Percentiles rank a stretch among this genome's conserved stretches.
Conservation (phyloP, 352 stramenopile genomes). For the Phytophthora ohioensis region DNA sequence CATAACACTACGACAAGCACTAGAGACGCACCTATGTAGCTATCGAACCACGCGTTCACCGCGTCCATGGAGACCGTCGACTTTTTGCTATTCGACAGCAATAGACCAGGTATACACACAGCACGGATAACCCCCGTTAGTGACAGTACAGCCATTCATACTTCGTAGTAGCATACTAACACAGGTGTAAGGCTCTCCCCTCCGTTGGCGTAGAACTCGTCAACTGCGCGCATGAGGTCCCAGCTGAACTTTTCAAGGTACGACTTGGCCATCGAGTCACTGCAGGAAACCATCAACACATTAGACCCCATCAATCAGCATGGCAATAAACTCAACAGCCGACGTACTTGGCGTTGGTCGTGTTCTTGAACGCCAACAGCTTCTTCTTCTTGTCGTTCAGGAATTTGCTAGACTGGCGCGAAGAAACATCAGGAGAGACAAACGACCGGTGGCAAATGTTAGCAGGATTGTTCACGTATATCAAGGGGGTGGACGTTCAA, state of each 20-base stretch:
- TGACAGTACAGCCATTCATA: background rate
- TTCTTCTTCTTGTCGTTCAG: constrained; percentile 78
- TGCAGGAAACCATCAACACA: constrained; percentile 24
- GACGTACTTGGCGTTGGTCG: constrained; percentile 75
- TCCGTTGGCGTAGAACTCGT: constrained; percentile 81
- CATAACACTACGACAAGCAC: background rate
- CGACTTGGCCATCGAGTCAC: constrained; percentile 71
- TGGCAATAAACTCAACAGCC: background rate
- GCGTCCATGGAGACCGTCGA: constrained; percentile 50
- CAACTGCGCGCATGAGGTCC: constrained; percentile 80
- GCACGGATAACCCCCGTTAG: background rate
- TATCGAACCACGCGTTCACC: constrained; percentile 75
- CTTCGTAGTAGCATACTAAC: constrained; percentile 11
- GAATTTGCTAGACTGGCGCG: constrained; percentile 49
- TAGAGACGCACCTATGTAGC: constrained; percentile 52
- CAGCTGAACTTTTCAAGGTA: constrained; percentile 86
- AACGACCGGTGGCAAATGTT: constrained; percentile 1
- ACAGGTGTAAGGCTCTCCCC: constrained; percentile 44
- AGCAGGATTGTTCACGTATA: background rate
- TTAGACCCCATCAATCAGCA: background rate
- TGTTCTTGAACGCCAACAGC: constrained; percentile 76
- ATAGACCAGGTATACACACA: constrained; percentile 1
- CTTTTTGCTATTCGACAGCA: constrained; percentile 26
- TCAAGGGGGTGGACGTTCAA: background rate
- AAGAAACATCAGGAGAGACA: background rate